A percentile compares a stretch with the other conserved stretches of the same genome.
Evolutionary conservation across 805 yeast species (phyloP).

Genomic region (Nakazawaea anatomiae): DNA sequence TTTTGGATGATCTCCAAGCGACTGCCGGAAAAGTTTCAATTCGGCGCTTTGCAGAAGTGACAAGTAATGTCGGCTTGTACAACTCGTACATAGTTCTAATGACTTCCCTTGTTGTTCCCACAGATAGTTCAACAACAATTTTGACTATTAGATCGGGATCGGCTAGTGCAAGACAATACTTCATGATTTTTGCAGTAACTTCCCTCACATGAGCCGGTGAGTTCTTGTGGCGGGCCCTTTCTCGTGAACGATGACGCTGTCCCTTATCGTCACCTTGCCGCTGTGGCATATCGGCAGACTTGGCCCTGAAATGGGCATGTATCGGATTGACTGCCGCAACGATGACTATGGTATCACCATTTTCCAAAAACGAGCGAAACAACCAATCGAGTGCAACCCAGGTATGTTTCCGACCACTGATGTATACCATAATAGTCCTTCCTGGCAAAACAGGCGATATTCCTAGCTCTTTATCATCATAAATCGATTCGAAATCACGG

Average conservation of each 20-base stretch:
- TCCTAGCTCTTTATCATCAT: conserved; percentile 27
- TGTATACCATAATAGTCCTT: conserved; percentile 55
- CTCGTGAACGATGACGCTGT: conserved; percentile 17
- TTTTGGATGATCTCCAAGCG: conserved; percentile 57
- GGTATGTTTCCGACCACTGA: conserved; percentile 68
- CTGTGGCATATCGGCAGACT: conserved; percentile 13
- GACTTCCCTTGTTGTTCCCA: conserved; percentile 51
- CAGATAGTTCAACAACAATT: conserved; percentile 54
- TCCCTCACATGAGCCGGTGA: conserved; percentile 42
- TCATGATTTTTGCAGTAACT: conserved; percentile 45
- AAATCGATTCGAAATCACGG: conserved; percentile 39
- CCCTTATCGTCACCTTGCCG: conserved; percentile 1
- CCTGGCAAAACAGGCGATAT: conserved; percentile 38
- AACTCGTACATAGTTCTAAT: conserved; percentile 54
- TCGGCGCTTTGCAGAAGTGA: conserved; percentile 36
- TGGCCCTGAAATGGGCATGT: conserved; percentile 17
- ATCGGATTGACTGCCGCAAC: conserved; percentile 43
- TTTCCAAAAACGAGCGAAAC: conserved; percentile 43
- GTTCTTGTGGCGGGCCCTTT: conserved; percentile 31
- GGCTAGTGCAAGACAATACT: conserved; percentile 40
- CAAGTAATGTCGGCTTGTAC: conserved; percentile 55
- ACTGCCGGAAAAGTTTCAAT: conserved; percentile 29
- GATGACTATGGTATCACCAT: conserved; percentile 65
- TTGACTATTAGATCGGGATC: conserved; percentile 41
- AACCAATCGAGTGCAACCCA: conserved; percentile 82